Percentiles rank a stretch among this genome's conserved stretches.
phyloP scores from a whole-genome alignment of 352 stramenopile species.

The Phytophthora pistaciae region DNA sequence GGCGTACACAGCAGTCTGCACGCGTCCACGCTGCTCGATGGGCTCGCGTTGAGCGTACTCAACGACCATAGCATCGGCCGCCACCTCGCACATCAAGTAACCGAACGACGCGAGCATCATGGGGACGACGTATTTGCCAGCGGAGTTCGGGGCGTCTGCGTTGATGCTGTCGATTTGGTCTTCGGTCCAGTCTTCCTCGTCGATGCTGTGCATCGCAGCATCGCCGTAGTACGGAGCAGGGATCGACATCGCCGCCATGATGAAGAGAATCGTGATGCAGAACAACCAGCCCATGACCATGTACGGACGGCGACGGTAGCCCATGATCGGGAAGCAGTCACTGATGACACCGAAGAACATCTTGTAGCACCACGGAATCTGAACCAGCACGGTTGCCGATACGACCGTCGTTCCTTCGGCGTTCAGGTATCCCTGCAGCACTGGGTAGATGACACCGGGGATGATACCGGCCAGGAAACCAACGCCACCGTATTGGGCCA shows the following conservation, averaged over 20 bases:
- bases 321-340: slow-evolving; percentile 62
- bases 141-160: slow-evolving; percentile 29
- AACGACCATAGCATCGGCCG: slow-evolving; percentile 65
- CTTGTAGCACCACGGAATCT: slow-evolving; percentile 65
- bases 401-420: slow-evolving; percentile 53
- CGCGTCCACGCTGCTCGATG: slow-evolving; percentile 46
- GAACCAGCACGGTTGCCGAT: slow-evolving; percentile 50
- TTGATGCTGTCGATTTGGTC: slow-evolving; percentile 49
- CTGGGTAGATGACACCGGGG: slow-evolving; percentile 56
- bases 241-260: slow-evolving; percentile 46
- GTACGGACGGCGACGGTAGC: slow-evolving; percentile 61
- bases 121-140: slow-evolving; percentile 54
- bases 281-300: slow-evolving; percentile 62
- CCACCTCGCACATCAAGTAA: slow-evolving; percentile 62
- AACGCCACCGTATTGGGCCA: slow-evolving; percentile 58
- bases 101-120: slow-evolving; percentile 72
- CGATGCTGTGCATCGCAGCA: slow-evolving; percentile 40
- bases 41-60: slow-evolving; percentile 65
- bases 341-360: slow-evolving; percentile 61
- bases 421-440: slow-evolving; percentile 64
- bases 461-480: slow-evolving; percentile 52
- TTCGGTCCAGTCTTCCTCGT: slow-evolving; percentile 43
- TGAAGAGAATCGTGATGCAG: slow-evolving; percentile 46
- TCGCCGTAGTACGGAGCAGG: slow-evolving; percentile 53
- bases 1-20: slow-evolving; percentile 60